Conservation (phyloP, 2,329 filamentous ascomycete species). For the Hymenotorrendiella dingleyae region DNA sequence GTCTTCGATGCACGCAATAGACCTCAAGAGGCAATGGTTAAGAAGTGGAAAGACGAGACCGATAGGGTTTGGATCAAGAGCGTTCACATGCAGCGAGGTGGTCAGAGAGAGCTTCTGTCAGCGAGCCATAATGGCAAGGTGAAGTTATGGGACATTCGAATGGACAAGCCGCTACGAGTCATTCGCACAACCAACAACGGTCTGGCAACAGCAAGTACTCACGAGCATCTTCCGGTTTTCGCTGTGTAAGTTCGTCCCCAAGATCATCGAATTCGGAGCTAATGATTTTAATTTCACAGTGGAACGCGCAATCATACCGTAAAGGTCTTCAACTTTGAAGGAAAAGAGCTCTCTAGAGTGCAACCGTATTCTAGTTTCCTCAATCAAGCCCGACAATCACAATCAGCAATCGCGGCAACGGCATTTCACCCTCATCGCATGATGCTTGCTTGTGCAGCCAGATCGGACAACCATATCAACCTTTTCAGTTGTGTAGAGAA, state of each 20-base stretch:
- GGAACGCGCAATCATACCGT: constrained; percentile 84
- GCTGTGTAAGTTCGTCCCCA: constrained; percentile 63
- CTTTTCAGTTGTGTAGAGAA: constrained; percentile 67
- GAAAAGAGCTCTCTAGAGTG: constrained; percentile 70
- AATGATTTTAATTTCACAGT: constrained; percentile 40
- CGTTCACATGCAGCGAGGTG: constrained; percentile 93
- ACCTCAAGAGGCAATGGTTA: constrained; percentile 86
- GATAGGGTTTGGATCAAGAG: constrained; percentile 89
- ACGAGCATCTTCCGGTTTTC: constrained; percentile 95
- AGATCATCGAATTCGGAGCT: neutral
- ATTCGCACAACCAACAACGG: constrained; percentile 72
- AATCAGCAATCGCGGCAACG: constrained; percentile 82
- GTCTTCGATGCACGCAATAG: constrained; percentile 87
- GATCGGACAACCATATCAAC: constrained; percentile 86
- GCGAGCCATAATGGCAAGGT: constrained; percentile 91
- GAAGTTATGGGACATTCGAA: constrained; percentile 91
- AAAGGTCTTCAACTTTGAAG: constrained; percentile 87
- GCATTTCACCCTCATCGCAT: constrained; percentile 95
- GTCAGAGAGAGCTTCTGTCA: constrained; percentile 82
- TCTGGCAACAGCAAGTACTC: constrained; percentile 79
- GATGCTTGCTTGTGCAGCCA: constrained; percentile 79
- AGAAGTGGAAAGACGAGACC: constrained; percentile 88
- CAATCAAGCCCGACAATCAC: constrained; percentile 70
- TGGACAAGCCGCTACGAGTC: constrained; percentile 69
- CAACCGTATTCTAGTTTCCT: constrained; percentile 90